phyloP scores from a whole-genome alignment of 305 asterid genomes.

The Fraxinus ornus region DNA sequence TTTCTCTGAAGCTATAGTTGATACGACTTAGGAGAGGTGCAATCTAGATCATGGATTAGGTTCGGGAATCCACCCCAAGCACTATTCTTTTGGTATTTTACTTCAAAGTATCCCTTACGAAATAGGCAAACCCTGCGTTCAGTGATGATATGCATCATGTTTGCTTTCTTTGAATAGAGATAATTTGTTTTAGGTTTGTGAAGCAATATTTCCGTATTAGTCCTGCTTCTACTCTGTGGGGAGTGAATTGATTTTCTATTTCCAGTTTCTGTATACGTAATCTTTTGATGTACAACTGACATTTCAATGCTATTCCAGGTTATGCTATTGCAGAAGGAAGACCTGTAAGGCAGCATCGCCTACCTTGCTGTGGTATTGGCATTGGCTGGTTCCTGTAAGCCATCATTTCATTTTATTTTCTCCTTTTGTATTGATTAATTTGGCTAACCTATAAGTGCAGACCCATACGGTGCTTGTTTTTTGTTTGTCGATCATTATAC shows the following conservation, averaged over 20 bases:
- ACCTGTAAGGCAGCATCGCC: constrained; percentile 54
- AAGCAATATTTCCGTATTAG: background rate
- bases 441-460: background rate
- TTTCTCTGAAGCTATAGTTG: background rate
- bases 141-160: background rate
- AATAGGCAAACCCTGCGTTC: background rate
- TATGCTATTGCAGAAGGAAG: constrained; percentile 61
- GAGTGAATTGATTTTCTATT: background rate
- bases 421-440: constrained; percentile 3
- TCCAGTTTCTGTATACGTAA: background rate
- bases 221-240: background rate
- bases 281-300: background rate
- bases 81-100: background rate
- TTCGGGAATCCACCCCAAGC: background rate
- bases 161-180: constrained; percentile 1
- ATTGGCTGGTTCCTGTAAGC: constrained; percentile 76
- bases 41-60: background rate
- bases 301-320: constrained; percentile 36
- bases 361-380: constrained; percentile 75
- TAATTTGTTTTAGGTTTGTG: constrained; percentile 7
- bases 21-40: background rate
- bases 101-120: background rate
- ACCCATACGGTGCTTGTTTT: background rate
- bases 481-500: background rate
- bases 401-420: background rate